Percentiles rank a stretch among this genome's conserved stretches.
Evolutionary conservation across 1,139 yeast genomes (phyloP).

Genomic region (Yamadazyma sp.): DNA sequence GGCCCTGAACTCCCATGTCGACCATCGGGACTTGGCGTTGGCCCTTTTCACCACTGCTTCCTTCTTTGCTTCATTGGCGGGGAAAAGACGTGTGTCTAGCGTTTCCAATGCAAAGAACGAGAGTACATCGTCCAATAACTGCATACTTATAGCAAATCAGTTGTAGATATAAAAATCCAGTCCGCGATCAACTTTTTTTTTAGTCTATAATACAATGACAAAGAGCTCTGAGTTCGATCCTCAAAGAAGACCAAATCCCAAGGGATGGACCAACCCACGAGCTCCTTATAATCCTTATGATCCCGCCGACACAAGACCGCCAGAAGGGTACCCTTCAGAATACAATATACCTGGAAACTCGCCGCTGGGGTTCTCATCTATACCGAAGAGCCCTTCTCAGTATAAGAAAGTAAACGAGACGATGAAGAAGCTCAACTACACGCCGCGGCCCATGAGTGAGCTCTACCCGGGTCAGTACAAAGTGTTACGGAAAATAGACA

Average conservation of each 20-base stretch:
- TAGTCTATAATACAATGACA: not conserved
- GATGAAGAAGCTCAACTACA: conserved; percentile 70
- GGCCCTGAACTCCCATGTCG: conserved; percentile 66
- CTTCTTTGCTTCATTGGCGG: conserved; percentile 49
- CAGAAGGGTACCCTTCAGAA: conserved; percentile 85
- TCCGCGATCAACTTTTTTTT: not conserved
- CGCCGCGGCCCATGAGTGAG: conserved; percentile 76
- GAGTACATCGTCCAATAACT: conserved; percentile 21
- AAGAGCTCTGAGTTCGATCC: conserved; percentile 8
- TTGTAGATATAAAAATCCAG: not conserved
- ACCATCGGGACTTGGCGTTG: conserved; percentile 62
- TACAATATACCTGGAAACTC: conserved; percentile 56
- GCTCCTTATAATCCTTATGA: conserved; percentile 89
- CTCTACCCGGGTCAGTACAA: conserved; percentile 79
- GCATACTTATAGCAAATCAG: conserved; percentile 9
- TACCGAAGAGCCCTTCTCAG: conserved; percentile 69
- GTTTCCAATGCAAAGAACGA: conserved; percentile 70
- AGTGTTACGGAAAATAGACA: conserved; percentile 61
- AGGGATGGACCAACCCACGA: conserved; percentile 79
- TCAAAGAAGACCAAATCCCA: conserved; percentile 70
- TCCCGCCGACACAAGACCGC: conserved; percentile 72
- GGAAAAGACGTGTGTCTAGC: conserved; percentile 69
- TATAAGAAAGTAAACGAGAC: conserved; percentile 70
- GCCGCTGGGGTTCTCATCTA: conserved; percentile 56
- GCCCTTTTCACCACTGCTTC: conserved; percentile 45